Evolutionary conservation across 2,329 filamentous ascomycete genomes (phyloP).

Genomic region (Xylaria sp.): DNA sequence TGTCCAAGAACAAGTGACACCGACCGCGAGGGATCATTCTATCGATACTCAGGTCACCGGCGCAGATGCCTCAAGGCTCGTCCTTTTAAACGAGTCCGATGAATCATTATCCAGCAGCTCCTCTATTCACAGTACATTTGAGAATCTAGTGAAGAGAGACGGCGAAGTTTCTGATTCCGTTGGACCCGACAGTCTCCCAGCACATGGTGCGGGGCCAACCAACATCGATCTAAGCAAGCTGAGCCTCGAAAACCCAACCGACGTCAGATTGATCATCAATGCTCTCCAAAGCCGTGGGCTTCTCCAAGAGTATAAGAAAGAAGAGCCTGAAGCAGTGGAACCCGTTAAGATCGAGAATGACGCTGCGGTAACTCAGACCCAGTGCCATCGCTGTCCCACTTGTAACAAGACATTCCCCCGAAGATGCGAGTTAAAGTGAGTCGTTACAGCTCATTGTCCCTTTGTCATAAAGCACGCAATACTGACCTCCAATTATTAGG

Average conservation of each 20-base stretch:
- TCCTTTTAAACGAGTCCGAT: constrained; percentile 4
- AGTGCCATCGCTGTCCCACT: constrained; percentile 49
- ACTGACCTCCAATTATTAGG: constrained; percentile 56
- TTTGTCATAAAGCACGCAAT: background rate
- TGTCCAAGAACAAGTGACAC: constrained; percentile 2
- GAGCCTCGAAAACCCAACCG: constrained; percentile 8
- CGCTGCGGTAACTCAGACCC: constrained; percentile 30
- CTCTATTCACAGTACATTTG: background rate
- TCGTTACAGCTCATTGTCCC: background rate
- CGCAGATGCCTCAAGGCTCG: background rate
- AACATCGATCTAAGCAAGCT: constrained; percentile 30
- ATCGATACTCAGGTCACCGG: constrained; percentile 2
- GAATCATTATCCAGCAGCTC: constrained; percentile 13
- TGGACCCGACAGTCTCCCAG: constrained; percentile 16
- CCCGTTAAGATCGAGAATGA: constrained; percentile 33
- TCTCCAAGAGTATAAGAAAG: constrained; percentile 44
- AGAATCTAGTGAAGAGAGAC: constrained; percentile 20
- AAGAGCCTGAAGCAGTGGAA: constrained; percentile 28
- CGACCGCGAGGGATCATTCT: background rate
- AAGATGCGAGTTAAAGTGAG: constrained; percentile 68
- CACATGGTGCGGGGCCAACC: background rate
- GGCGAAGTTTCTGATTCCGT: constrained; percentile 12
- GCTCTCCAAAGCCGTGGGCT: constrained; percentile 42
- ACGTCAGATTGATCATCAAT: constrained; percentile 41
- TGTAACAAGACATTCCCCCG: constrained; percentile 62